A percentile compares a stretch with the other conserved stretches of the same genome.
phyloP scores from a whole-genome alignment of 1,139 yeast species.

The Sugiyamaella xylanicola region DNA sequence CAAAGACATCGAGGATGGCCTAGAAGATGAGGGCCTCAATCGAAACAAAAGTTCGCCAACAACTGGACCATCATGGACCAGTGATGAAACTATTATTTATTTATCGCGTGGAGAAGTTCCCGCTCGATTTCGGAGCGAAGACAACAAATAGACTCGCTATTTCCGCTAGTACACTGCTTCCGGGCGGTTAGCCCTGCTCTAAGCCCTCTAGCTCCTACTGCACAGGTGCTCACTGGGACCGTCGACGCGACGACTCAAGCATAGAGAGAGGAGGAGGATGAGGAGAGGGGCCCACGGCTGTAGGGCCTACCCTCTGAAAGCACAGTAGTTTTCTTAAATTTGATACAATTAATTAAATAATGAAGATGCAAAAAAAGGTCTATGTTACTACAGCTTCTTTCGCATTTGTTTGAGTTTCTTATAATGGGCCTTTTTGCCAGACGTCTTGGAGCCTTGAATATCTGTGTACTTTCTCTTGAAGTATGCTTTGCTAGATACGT shows the following conservation, averaged over 20 bases:
- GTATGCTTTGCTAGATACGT: constrained; percentile 68
- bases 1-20: constrained; percentile 54
- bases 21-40: constrained; percentile 28
- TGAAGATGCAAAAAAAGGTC: constrained; percentile 1
- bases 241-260: no score
- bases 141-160: neutral
- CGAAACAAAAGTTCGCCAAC: constrained; percentile 18
- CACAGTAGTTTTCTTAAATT: neutral
- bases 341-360: neutral
- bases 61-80: constrained; percentile 29
- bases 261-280: no score
- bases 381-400: constrained; percentile 42
- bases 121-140: constrained; percentile 8
- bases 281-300: no score
- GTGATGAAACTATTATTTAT: constrained; percentile 36
- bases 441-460: constrained; percentile 70
- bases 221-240: no score
- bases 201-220: no score
- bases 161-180: neutral
- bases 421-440: constrained; percentile 73
- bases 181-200: no score
- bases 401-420: constrained; percentile 67
- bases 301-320: no score
- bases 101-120: constrained; percentile 35
- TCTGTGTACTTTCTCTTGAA: constrained; percentile 83